Base-by-base conservation (phyloP, 495 filamentous ascomycete genomes). In the Rhizodiscina lignyota region DNA sequence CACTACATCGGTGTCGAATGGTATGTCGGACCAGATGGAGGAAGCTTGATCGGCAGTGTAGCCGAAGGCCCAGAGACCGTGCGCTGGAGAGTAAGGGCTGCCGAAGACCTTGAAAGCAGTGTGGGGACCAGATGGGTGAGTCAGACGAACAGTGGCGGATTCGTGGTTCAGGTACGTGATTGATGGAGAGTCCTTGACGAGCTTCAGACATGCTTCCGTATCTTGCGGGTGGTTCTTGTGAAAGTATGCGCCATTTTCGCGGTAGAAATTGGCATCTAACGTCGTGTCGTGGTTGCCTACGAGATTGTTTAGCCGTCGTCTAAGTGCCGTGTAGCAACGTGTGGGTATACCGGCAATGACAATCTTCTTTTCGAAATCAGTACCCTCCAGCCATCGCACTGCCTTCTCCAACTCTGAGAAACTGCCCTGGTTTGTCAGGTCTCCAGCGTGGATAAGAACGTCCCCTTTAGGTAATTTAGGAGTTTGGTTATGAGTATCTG, bases 221-320 rank as follows among this genome's bases (percentile, higher is more conserved):
- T 72, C 60, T 53, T 81, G 64, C 12, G 63, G 63, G n/a, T 55
- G 44, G 31, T 73, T 57, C 40, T 70, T 68, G 44, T 79, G 74
- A 44, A 77, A 75, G 30, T 59, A 60, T 0, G 52, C 39, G 3
- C 72, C 68, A 40, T 77, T 55, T 21, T 71, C 48, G 1, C 57
- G 42, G 44, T 78, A 78, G 54, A 83, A 79, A 0, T 52, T 44
- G 15, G 47, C 37, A 49, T 86, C 80, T 3, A 89, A 59, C 0
- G 77, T 79, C 32, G 85, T 61, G 44, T 89, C 82, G 48, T 89
- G 82, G 48, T 87, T 89, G 18, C 80, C 78, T n/a, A n/a, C n/a
- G n/a, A n/a, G n/a, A n/a, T n/a, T n/a, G n/a, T n/a, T n/a, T n/a
- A n/a, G n/a, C n/a, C n/a, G n/a, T n/a, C n/a, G n/a, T n/a, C n/a